phyloP scores from a whole-genome alignment of 2,329 filamentous ascomycete species.

The Colletotrichum sp. region DNA sequence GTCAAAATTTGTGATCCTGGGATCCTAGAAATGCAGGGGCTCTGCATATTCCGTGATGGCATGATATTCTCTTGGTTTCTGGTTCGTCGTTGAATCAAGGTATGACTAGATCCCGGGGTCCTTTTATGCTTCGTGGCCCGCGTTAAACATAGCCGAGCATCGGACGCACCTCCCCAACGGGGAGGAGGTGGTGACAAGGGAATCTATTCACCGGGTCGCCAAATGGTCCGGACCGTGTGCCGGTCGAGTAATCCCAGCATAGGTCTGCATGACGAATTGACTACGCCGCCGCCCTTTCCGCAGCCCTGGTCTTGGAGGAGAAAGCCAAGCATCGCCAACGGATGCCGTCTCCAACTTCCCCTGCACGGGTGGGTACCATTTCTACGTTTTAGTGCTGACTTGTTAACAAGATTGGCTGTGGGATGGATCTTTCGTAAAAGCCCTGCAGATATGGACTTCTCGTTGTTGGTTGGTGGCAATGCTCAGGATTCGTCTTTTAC shows the following conservation, averaged over 20 bases:
- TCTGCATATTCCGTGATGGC: not conserved
- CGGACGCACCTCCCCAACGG: not conserved
- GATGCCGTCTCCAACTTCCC: not conserved
- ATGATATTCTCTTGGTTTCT: not conserved
- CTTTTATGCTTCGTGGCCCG: not conserved
- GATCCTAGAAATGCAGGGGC: not conserved
- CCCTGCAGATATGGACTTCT: not conserved
- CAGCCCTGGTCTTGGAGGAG: not conserved
- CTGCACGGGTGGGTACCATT: not conserved
- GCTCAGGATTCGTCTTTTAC: not conserved
- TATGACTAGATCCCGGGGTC: not conserved
- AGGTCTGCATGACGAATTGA: not conserved
- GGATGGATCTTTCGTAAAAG: not conserved
- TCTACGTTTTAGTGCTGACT: not conserved
- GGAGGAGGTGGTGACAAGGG: not conserved
- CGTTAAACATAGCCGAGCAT: not conserved
- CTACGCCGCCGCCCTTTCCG: not conserved
- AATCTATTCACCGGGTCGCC: not conserved
- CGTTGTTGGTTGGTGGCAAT: not conserved
- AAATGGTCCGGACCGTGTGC: not conserved
- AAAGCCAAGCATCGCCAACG: not conserved
- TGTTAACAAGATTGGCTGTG: not conserved
- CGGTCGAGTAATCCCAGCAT: not conserved
- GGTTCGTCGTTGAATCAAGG: not conserved
- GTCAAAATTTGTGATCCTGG: not conserved